Evolutionary conservation across 148 eudicot species (phyloP), one percentile per base, ranked within the genome.

Genomic region (Rhododendron henanense): DNA sequence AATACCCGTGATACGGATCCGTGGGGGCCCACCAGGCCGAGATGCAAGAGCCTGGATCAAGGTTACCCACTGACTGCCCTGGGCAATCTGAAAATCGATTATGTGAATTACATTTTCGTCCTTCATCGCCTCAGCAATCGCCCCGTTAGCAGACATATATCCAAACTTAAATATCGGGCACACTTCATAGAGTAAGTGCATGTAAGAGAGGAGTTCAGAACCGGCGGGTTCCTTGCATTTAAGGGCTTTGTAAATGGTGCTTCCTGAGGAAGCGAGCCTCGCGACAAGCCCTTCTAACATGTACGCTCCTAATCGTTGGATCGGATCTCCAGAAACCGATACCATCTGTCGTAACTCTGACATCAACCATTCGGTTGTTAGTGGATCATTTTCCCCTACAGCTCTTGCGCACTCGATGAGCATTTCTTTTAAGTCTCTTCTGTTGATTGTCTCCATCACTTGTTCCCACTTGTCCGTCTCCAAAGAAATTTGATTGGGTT

Each of bases 281-380:
- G 96, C 96, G 23, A 90, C 88, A 25, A 93, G 84, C 33, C 96
- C 96, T 92, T 93, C 96, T 48, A 92, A 78, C 90, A 93, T 85
- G 84, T 93, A 93, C 2, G 93, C 94, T 67, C 93, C 95, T 75
- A 93, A 87, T 14, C 95, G 90, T 61, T 93, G 93, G 10, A 89
- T 75, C 3, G 95, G 95, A 45, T 92, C 91, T 23, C 95, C 95
- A 37, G 89, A 89, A 76, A 93, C 94, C 0, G 95, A 93, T 35
- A 93, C 95, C 91, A 89, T 87, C 6, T 85, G 83, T 13, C 89
- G 90, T 82, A 90, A 83, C 85, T 92, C 92, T n/a, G 90, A 88
- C 85, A 92, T 90, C 84, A 90, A 85, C 92, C 90, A 91, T 41
- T 87, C 86, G 3, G 90, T 86, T 80, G 83, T 88, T 48, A 88